These are phyloP conservation scores for Sextonia rubra DNA, from an alignment of 164 flowering plant species.

Conservation along the genomic window DNA sequence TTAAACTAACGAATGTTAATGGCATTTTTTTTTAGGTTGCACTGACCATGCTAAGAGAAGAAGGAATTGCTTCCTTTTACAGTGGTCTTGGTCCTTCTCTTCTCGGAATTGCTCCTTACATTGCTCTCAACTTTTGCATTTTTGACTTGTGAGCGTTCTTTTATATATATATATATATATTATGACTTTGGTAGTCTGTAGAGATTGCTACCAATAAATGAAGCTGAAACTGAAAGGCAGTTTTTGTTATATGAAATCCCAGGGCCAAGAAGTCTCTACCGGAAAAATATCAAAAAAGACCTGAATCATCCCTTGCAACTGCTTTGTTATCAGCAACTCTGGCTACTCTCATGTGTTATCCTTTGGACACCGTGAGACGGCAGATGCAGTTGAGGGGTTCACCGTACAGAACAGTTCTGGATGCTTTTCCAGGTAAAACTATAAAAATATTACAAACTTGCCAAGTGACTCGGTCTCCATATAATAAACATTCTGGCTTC, in stretches of 20 bases:
- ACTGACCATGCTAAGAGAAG: conserved; percentile 78
- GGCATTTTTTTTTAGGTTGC: conserved; percentile 65
- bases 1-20: conserved; percentile 2
- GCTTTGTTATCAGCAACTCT: conserved; percentile 78
- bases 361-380: conserved; percentile 90
- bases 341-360: conserved; percentile 92
- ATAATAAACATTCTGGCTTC: not conserved
- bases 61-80: conserved; percentile 85
- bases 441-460: not conserved
- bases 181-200: not conserved
- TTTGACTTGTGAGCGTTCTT: conserved; percentile 81
- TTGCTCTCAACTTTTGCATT: conserved; percentile 92
- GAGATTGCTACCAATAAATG: not conserved
- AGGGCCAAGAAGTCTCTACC: conserved; percentile 94
- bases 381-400: conserved; percentile 98
- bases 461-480: not conserved
- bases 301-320: conserved; percentile 73
- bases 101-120: conserved; percentile 93
- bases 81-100: conserved; percentile 97
- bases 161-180: not conserved
- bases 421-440: conserved; percentile 79
- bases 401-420: conserved; percentile 78
- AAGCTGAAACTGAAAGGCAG: not conserved
- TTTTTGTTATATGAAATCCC: conserved; percentile 9
- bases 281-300: conserved; percentile 66